phyloP scores from a whole-genome alignment of 805 yeast species.

The Candida easanensis region DNA sequence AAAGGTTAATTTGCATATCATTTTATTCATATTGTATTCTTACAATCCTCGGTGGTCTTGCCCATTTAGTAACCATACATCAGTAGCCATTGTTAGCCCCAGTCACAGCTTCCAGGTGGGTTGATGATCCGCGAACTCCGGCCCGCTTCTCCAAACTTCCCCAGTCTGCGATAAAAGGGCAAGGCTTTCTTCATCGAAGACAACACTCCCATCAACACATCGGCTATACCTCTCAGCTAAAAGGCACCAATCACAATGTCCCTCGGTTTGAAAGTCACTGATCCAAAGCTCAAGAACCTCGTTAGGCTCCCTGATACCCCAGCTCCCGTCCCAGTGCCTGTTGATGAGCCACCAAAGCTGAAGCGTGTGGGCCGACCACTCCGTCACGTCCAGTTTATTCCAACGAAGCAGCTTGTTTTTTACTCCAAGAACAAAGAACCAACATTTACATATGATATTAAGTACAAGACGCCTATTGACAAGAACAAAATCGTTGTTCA shows the following conservation, averaged over 20 bases:
- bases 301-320: conserved; percentile 7
- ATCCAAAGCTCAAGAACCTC: conserved; percentile 11
- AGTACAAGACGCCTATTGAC: conserved; percentile 47
- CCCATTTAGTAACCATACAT: no score
- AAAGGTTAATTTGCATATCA: not conserved
- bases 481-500: conserved; percentile 51
- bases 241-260: not conserved
- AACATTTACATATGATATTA: conserved; percentile 51
- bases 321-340: conserved; percentile 9
- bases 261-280: not conserved
- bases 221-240: no score
- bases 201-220: not conserved
- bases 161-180: not conserved
- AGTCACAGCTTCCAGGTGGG: not conserved
- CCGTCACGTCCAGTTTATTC: conserved; percentile 49
- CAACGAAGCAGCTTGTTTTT: conserved; percentile 45
- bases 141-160: not conserved
- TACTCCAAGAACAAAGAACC: conserved; percentile 36
- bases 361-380: conserved; percentile 43
- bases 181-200: not conserved
- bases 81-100: no score
- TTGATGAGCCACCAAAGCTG: conserved; percentile 16
- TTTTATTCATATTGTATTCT: not conserved
- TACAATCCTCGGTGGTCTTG: no score
- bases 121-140: conserved; percentile 3